These are phyloP conservation scores for Hyparrhenia diplandra DNA, from an alignment of 176 grass and related monocot genomes.

Conservation along the genomic window DNA sequence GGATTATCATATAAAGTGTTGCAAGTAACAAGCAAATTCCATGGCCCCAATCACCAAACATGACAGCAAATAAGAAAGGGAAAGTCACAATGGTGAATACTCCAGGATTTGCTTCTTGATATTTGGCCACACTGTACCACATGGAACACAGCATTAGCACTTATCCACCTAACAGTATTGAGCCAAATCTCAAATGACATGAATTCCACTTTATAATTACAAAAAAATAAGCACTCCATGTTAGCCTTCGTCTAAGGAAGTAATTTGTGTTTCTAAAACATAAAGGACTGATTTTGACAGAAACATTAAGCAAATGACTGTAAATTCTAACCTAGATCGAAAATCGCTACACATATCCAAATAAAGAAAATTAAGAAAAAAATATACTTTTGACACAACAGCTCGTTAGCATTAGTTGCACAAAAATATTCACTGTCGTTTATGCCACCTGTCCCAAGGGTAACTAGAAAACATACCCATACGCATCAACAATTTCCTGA, in stretches of 20 bases:
- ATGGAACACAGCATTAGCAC: constrained; percentile 28
- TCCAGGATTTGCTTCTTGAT: constrained; percentile 93
- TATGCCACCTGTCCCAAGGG: neutral
- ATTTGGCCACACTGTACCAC: constrained; percentile 78
- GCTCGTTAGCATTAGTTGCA: neutral
- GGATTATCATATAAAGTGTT: constrained; percentile 58
- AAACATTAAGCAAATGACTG: neutral
- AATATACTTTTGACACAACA: neutral
- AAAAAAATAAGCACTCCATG: neutral
- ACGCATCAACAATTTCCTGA: constrained; percentile 99
- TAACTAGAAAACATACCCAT: constrained; percentile 57
- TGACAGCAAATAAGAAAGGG: constrained; percentile 94
- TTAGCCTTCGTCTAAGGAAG: neutral
- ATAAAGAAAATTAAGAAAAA: neutral
- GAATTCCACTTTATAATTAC: neutral
- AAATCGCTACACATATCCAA: neutral
- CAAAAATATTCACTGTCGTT: neutral
- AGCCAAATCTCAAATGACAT: neutral
- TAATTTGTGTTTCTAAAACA: neutral
- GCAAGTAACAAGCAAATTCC: constrained; percentile 76
- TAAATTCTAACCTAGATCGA: neutral
- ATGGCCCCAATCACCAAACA: constrained; percentile 99
- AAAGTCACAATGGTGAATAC: constrained; percentile 93
- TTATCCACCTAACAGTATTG: constrained; percentile 5
- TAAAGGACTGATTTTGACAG: neutral